Base-by-base conservation (phyloP, 257 asterid genomes). In the Ilex aquifolium region DNA sequence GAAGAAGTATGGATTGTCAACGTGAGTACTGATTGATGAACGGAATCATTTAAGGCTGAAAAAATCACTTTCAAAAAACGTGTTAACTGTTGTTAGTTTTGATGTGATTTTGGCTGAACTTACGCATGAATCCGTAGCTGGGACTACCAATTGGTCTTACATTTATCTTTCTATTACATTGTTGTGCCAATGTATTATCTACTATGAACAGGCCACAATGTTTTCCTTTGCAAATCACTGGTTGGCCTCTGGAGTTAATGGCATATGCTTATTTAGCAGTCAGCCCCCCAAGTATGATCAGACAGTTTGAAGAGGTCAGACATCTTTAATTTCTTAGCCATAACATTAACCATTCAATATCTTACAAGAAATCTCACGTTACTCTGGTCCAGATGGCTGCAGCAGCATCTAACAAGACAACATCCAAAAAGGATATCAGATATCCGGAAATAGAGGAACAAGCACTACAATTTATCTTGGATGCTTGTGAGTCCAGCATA, bases 201-300 rank as follows among this genome's bases (percentile, higher is more conserved):
- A 49, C 52, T 40, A 69, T 74, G 65, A 61, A 72, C 88, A 91
- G 98, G 71, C 71, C 87, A 13, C 91, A 88, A 56, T 64, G 98
- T 59, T 91, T 71, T 81, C 98, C 98, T 11, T 10, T 88, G 69
- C 98, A 79, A 88, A 73, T 91, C 63, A 84, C 95, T 6, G 98
- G 98, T 52, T 91, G 98, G 98, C 95, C 98, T 0, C 65, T 78
- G 73, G 98, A 88, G 81, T 70, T 91, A 77, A 88, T 86, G 98
- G 98, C 98, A 0, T 91, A 76, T 77, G 98, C 96, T 60, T 88
- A 83, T 82, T 79, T 91, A 54, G 96, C 86, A 46, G 96, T 86
- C 36, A 84, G 95, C 81, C 98, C 98, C 44, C 88, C 92, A 15
- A 84, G 84, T 60, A 84, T 91, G 98, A 76, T 36, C 69, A 72